Evolutionary conservation across 495 filamentous ascomycete species (phyloP), one percentile per base, ranked within the genome.

Genomic region (Sordaria brevicollis): DNA sequence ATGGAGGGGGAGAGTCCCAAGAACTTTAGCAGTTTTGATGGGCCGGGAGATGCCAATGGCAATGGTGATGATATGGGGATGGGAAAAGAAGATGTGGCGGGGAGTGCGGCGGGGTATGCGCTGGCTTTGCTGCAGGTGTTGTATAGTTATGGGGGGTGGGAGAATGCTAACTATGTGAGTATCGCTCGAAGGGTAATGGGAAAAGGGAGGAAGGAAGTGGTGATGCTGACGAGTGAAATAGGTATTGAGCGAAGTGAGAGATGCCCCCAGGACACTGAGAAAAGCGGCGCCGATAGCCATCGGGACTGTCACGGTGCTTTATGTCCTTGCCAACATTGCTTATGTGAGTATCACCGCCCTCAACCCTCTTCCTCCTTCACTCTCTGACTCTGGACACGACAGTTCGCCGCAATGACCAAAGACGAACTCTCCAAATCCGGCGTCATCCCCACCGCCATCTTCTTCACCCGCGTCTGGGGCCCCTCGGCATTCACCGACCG

Each of bases 391-490:
- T 68, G 35, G 17, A 29, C 31, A 6, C 7, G 2, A 13, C 88
- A 90, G 76, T 90, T 90, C 72, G 85, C 85, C 7, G 88, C 85
- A 3, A 86, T 90, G 49, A 83, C 84, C 5, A 86, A 85, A 65
- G 75, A 80, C 15, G 83, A 89, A 33, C 85, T 90, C 70, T 75
- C 84, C 15, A 73, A 79, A 15, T 85, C 84, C 0, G 83, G 81
- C 3, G 80, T 83, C n/a, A 82, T 86, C 4, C 81, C 90, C 17
- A 88, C 87, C 0, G 87, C 87, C 0, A 72, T 80, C 2, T 89
- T 91, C 76, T 90, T 90, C 74, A 74, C 83, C 35, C 89, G 90
- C 66, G 85, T 78, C 67, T 75, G 87, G 88, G 39, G 78, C 70
- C 5, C 83, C 79, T 15, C 76, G 65, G 8, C 81, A 79, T 77